Evolutionary conservation across 164 flowering plant species (phyloP).

Genomic region (Warburgia ugandensis): DNA sequence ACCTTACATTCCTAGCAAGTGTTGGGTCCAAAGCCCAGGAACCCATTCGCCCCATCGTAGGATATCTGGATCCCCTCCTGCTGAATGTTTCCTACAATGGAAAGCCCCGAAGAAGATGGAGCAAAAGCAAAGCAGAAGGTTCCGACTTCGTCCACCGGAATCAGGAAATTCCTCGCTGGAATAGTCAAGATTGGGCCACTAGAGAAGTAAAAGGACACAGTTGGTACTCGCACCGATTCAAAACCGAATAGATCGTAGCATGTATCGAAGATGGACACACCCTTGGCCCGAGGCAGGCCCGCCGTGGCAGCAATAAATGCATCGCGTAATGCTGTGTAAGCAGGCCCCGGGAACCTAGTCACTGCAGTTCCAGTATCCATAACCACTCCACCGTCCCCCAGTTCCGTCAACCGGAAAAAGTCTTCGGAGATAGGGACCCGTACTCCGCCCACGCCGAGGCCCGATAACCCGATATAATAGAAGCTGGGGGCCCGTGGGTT

Average conservation of each 20-base stretch:
- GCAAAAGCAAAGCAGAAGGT: constrained; percentile 96
- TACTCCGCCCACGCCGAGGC: constrained; percentile 78
- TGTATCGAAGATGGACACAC: constrained; percentile 78
- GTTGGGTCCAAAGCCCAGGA: constrained; percentile 85
- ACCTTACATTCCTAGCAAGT: constrained; percentile 60
- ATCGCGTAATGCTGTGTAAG: constrained; percentile 64
- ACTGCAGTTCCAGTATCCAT: constrained; percentile 97
- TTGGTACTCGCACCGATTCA: constrained; percentile 69
- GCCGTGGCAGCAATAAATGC: constrained; percentile 41
- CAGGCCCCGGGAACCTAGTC: constrained; percentile 57
- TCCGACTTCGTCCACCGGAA: constrained; percentile 79
- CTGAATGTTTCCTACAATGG: constrained; percentile 91
- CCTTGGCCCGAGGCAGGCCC: constrained; percentile 49
- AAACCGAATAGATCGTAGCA: constrained; percentile 66
- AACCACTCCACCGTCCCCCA: constrained; percentile 72
- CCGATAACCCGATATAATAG: constrained; percentile 69
- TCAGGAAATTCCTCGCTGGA: constrained; percentile 77
- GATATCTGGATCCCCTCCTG: constrained; percentile 93
- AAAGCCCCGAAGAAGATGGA: constrained; percentile 52
- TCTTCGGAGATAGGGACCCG: constrained; percentile 48
- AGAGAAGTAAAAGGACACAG: constrained; percentile 73
- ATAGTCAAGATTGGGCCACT: constrained; percentile 69
- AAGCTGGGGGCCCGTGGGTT: constrained; percentile 66
- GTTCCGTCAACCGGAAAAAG: constrained; percentile 33
- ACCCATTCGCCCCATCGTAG: constrained; percentile 70